Conservation (phyloP, 148 eudicot genomes). For the Vaccinium macrocarpon region DNA sequence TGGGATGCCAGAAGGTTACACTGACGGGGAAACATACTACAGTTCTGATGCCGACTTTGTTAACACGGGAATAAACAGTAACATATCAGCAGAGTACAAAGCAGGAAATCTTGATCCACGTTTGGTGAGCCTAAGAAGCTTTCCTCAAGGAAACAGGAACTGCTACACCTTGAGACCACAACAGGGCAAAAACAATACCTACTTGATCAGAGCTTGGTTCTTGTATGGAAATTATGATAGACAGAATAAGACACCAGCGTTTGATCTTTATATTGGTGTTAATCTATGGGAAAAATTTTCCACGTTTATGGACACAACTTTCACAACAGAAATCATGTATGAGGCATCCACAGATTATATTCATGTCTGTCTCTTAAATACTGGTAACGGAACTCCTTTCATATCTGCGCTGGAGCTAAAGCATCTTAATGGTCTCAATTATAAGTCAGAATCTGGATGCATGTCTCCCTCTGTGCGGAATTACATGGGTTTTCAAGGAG, state of each 20-base stretch:
- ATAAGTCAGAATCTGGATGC: constrained; percentile 2
- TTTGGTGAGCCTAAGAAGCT: constrained; percentile 28
- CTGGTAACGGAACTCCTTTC: not conserved
- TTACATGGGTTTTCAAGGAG: not conserved
- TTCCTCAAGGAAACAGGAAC: constrained; percentile 37
- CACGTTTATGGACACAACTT: not conserved
- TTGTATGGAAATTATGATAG: constrained; percentile 44
- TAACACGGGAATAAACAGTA: constrained; percentile 19
- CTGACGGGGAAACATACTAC: constrained; percentile 21
- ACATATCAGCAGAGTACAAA: constrained; percentile 22
- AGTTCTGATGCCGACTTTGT: constrained; percentile 23
- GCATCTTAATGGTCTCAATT: not conserved
- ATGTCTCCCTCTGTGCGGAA: not conserved
- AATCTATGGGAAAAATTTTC: constrained; percentile 33
- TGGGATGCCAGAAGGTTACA: constrained; percentile 26
- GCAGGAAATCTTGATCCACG: not conserved
- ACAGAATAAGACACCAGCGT: constrained; percentile 11
- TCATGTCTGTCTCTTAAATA: constrained; percentile 1
- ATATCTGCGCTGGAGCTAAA: constrained; percentile 9
- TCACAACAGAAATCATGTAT: not conserved
- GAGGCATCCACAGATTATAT: not conserved
- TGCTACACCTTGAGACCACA: constrained; percentile 37
- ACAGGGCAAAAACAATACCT: constrained; percentile 25
- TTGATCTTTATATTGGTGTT: constrained; percentile 36
- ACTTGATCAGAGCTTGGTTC: constrained; percentile 39